Evolutionary conservation across 169 alveolate species (phyloP), one percentile per base, ranked within the genome.

Genomic region (Plasmodium vivax): DNA sequence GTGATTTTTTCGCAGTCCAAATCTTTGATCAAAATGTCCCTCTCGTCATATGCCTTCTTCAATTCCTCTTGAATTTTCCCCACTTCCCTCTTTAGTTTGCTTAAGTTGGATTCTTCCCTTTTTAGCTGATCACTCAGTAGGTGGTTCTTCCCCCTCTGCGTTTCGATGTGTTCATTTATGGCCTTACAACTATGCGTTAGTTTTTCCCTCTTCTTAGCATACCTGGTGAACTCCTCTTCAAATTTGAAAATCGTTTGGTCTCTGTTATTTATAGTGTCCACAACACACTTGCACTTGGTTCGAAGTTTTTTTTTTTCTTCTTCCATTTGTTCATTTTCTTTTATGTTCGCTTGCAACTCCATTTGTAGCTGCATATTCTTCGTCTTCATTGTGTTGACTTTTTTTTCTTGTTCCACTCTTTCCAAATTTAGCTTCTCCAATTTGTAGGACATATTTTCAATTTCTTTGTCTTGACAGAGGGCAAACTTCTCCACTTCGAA

Each of bases 181-280:
- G 47, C 34, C 27, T 14, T 74, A 79, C 41, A 88, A 80, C 79
- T 88, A 23, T 88, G 19, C 82, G 47, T 56, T 14, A 88, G 82
- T n/a, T 79, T 58, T 58, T 88, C 27, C 45, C 72, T 71, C 68
- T 80, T 77, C 30, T 80, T 88, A 62, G 82, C 2, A 41, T 79
- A 79, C 80, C 80, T 88, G 43, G 27, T 27, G 47, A 62, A 88
- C 27, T 88, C 82, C 2, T 68, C 90, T 43, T 88, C 91, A 62
- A 88, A 88, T 80, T 79, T 80, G 47, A 47, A 80, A 12, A 88
- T 80, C n/a, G 94, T 88, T 5, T 80, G 16, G 72, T 88, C 94
- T 51, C 94, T 88, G 30, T 81, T 79, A 79, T 58, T 51, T 62
- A 88, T 88, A 23, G 83, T 23, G 74, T 88, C 84, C 14, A 88